Conservation (phyloP, 2,329 filamentous ascomycete species). For the Blastomyces emzantsi region DNA sequence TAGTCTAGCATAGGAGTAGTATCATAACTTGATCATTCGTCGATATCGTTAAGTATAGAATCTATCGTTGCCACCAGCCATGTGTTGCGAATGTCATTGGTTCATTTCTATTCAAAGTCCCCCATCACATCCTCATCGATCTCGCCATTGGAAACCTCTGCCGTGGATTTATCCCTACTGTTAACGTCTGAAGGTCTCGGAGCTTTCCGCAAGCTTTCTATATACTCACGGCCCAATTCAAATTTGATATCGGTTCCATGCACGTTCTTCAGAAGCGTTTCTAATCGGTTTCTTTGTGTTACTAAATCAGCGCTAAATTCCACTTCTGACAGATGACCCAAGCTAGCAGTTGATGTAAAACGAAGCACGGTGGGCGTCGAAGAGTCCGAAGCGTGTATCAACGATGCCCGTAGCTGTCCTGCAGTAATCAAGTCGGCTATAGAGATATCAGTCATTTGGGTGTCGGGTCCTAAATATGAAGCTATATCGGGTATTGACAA, state of each 20-base stretch:
- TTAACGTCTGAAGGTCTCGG: constrained; percentile 30
- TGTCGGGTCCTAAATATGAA: constrained; percentile 25
- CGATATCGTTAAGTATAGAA: neutral
- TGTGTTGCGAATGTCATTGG: neutral
- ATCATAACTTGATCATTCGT: neutral
- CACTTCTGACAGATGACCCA: constrained; percentile 30
- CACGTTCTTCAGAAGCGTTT: constrained; percentile 43
- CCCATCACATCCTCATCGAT: constrained; percentile 37
- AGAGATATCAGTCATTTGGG: constrained; percentile 26
- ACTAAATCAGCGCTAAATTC: constrained; percentile 37
- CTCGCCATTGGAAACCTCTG: constrained; percentile 13
- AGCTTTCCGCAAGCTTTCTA: constrained; percentile 44
- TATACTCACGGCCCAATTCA: constrained; percentile 50
- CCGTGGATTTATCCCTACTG: constrained; percentile 16
- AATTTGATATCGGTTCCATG: constrained; percentile 48
- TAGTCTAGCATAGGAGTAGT: neutral
- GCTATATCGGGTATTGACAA: constrained; percentile 46
- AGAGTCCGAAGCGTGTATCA: constrained; percentile 37
- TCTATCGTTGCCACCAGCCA: neutral
- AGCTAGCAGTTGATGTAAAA: constrained; percentile 36
- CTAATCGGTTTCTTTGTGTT: constrained; percentile 43
- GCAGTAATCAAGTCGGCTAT: constrained; percentile 41
- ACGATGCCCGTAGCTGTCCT: constrained; percentile 43
- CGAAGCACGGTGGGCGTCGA: constrained; percentile 43
- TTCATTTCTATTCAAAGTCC: constrained; percentile 19